phyloP scores from a whole-genome alignment of 73 alveolate genomes.

The Urostyla sp. region DNA sequence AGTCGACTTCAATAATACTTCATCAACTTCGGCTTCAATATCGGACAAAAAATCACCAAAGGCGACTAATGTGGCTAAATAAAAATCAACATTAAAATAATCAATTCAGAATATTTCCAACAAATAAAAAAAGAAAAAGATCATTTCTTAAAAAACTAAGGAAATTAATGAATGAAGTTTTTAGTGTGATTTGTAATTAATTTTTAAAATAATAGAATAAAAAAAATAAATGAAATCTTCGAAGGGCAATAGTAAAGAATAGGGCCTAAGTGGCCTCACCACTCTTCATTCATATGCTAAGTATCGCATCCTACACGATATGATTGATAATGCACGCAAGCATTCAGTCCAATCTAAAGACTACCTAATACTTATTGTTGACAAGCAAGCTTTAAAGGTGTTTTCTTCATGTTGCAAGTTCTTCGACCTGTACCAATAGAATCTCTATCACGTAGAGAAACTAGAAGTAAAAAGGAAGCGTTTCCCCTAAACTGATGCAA shows the following conservation, averaged over 20 bases:
- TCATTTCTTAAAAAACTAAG: neutral
- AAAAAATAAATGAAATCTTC: neutral
- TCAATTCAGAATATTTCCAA: no score
- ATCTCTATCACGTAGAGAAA: conserved; percentile 62
- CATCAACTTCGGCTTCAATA: no score
- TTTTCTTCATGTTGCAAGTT: conserved; percentile 57
- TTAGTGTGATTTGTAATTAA: no score
- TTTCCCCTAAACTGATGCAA: conserved; percentile 62
- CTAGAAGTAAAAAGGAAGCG: conserved; percentile 53
- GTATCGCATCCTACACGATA: conserved; percentile 55
- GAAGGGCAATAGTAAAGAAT: neutral
- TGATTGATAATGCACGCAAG: conserved; percentile 49
- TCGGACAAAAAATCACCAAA: no score
- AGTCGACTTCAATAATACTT: no score
- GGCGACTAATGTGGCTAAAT: no score
- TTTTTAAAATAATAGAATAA: no score
- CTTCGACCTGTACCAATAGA: conserved; percentile 50
- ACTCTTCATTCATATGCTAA: conserved; percentile 62
- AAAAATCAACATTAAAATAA: no score
- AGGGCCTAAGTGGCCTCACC: neutral
- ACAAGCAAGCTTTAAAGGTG: conserved; percentile 49
- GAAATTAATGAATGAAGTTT: neutral
- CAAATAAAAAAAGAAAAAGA: no score
- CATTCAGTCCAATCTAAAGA: conserved; percentile 23
- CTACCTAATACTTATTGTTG: conserved; percentile 55